Evolutionary conservation across 345 rosid genomes (phyloP).

Genomic region (Lepidium sativum): DNA sequence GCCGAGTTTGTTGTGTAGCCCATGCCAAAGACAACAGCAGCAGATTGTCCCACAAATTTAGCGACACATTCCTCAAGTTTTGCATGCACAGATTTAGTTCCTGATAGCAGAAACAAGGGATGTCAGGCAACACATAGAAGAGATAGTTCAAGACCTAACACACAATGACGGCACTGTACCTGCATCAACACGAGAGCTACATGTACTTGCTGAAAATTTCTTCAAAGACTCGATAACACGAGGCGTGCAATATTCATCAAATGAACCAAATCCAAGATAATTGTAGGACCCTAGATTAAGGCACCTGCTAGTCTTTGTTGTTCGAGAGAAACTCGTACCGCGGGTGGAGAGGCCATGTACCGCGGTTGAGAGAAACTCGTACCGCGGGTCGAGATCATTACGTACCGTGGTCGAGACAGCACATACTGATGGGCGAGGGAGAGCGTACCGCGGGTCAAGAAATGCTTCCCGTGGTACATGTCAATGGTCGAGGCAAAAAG

Average conservation of each 20-base stretch:
- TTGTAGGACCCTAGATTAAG: conserved; percentile 95
- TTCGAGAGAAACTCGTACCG: no score
- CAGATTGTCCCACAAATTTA: conserved; percentile 80
- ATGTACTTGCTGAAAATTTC: conserved; percentile 74
- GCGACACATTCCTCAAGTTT: conserved; percentile 85
- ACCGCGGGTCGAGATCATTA: no score
- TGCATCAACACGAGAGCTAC: conserved; percentile 86
- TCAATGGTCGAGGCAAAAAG: no score
- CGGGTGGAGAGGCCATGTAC: no score
- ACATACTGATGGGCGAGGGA: no score
- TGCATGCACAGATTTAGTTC: conserved; percentile 63
- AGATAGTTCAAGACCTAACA: not conserved
- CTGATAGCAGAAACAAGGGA: conserved; percentile 29
- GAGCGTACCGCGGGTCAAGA: no score
- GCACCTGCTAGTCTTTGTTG: conserved; percentile 56
- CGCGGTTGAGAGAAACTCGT: no score
- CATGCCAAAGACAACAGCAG: conserved; percentile 86
- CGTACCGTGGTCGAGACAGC: no score
- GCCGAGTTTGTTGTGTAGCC: conserved; percentile 85
- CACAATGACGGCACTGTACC: conserved; percentile 34
- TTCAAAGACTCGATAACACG: conserved; percentile 72
- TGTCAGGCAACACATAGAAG: conserved; percentile 6
- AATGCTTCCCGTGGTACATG: no score
- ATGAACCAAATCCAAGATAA: conserved; percentile 92
- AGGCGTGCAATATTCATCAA: conserved; percentile 94